Evolutionary conservation across 1,284 basidiomycete genomes (phyloP).

Genomic region (Trichosporon sp.): DNA sequence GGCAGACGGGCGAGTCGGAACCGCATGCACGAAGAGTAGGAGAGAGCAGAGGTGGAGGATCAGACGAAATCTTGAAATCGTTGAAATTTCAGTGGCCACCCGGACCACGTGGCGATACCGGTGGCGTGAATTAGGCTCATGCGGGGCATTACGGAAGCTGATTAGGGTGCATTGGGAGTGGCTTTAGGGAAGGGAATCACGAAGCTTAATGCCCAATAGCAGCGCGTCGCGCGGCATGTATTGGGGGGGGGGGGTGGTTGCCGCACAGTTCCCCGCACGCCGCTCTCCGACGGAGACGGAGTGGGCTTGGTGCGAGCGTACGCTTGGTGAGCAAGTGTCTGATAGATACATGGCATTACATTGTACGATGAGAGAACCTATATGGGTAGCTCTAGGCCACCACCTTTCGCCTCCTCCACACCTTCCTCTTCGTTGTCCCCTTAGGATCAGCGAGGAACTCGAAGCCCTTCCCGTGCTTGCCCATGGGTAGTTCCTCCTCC

Average conservation of each 20-base stretch:
- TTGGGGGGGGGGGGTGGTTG: too few relatives aligned
- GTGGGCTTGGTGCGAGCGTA: too few relatives aligned
- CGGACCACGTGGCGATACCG: neutral
- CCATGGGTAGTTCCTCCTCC: neutral
- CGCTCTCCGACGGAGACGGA: too few relatives aligned
- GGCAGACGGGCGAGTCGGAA: constrained; percentile 10
- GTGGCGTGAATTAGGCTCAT: too few relatives aligned
- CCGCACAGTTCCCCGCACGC: too few relatives aligned
- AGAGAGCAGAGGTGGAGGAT: neutral
- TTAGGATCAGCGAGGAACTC: neutral
- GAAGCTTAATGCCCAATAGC: too few relatives aligned
- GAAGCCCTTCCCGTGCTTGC: constrained; percentile 4
- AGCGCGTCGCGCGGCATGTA: too few relatives aligned
- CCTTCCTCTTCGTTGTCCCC: neutral
- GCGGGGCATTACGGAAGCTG: too few relatives aligned
- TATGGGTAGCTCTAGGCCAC: neutral
- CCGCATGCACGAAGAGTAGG: constrained; percentile 7
- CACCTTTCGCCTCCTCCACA: neutral
- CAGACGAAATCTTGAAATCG: constrained; percentile 10
- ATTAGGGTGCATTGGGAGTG: too few relatives aligned
- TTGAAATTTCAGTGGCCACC: constrained; percentile 14
- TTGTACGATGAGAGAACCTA: neutral
- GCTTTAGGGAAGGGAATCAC: too few relatives aligned
- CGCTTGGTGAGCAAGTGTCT: too few relatives aligned
- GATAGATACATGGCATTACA: neutral